Evolutionary conservation across 176 grass and related monocot genomes (phyloP), one percentile per base, ranked within the genome.

Genomic region (Dendrocalamus sinicus): DNA sequence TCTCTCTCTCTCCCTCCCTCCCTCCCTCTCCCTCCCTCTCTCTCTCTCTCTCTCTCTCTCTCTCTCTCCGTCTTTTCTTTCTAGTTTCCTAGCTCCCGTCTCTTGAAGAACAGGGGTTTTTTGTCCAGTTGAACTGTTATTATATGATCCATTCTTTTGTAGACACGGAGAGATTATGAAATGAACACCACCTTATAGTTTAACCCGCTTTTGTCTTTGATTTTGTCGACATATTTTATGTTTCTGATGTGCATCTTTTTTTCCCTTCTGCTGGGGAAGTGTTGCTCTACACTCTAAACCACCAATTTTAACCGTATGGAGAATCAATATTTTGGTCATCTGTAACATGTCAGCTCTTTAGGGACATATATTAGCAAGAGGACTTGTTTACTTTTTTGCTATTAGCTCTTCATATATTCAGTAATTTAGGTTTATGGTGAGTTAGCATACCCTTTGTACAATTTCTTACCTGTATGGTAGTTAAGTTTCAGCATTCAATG

Each of bases 121-220:
- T 93, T 88, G 85, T 85, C 79, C 48, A 35, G 53, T 87, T 55
- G 47, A 46, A 81, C 53, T 73, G 63, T 70, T 84, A 87, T 90
- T 87, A 87, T 84, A 76, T 52, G 62, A 81, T 85, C 35, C 82
- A 90, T 85, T 82, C 79, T 72, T 88, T 84, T 87, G 64, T 84
- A 87, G 76, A 80, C 75, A 87, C 2, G 55, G 44, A 45, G 45
- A 53, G 23, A 75, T 84, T 88, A 76, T 81, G 76, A 88, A 79
- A 84, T 80, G n/a, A 57, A 44, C 73, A 61, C 39, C 63, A 54
- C 81, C 45, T 53, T 40, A 84, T 87, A 87, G 69, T 84, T 82
- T 64, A 80, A 24, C 64, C 12, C 74, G 16, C 32, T 24, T 35
- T 44, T 44, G 1, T 51, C 32, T 39, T 77, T 28, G 70, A 8